phyloP scores from a whole-genome alignment of 2,329 filamentous ascomycete species.

The Phialophora tarda region DNA sequence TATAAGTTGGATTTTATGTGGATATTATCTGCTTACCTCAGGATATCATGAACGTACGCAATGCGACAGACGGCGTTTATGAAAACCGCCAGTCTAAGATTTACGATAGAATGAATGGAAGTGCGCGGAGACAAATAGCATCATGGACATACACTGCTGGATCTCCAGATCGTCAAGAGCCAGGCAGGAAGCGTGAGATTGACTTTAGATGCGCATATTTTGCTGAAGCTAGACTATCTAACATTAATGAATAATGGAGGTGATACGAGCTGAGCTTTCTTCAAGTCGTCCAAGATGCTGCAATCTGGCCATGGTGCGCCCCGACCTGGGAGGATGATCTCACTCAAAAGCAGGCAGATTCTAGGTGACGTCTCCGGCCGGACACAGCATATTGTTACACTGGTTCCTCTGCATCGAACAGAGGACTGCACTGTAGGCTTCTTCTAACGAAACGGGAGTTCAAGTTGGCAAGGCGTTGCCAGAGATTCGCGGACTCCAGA shows the following conservation, averaged over 20 bases:
- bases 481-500: not conserved
- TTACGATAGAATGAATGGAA: conserved; percentile 10
- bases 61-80: conserved; percentile 15
- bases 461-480: not conserved
- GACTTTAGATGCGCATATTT: not conserved
- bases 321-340: not conserved
- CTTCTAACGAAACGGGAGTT: not conserved
- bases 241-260: not conserved
- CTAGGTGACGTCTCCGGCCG: no score
- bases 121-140: not conserved
- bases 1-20: conserved; percentile 16
- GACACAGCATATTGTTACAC: no score
- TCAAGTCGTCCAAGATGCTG: not conserved
- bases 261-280: not conserved
- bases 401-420: no score
- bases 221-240: not conserved
- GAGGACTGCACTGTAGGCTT: no score
- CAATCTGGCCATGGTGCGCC: no score
- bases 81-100: conserved; percentile 17
- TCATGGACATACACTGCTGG: not conserved
- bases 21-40: conserved; percentile 3
- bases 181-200: not conserved
- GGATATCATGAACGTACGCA: conserved; percentile 8
- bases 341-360: not conserved
- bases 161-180: not conserved